A percentile compares a stretch with the other conserved stretches of the same genome.
These are phyloP conservation scores for Pholiota molesta DNA, from an alignment of 768 basidiomycete genomes.

Conservation along the genomic window DNA sequence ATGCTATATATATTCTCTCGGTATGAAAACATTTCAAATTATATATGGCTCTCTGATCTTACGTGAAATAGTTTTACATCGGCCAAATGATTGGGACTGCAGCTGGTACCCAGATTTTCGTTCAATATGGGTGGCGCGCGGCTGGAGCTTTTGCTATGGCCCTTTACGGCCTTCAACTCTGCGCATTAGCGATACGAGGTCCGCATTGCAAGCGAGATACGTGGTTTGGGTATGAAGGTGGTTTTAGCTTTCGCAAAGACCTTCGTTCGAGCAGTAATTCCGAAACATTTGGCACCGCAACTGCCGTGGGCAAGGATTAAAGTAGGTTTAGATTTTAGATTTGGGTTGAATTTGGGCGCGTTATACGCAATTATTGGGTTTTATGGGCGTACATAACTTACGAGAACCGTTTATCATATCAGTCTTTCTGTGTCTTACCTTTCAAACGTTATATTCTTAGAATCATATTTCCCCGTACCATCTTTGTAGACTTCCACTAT, in stretches of 20 bases:
- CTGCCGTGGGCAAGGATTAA: no score
- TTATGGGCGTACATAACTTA: no score
- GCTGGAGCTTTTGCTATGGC: constrained; percentile 56
- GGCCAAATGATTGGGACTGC: constrained; percentile 77
- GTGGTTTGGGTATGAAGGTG: constrained; percentile 59
- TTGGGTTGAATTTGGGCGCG: no score
- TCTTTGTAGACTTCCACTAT: no score
- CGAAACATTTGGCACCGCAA: no score
- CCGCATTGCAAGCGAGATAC: constrained; percentile 52
- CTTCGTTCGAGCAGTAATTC: not conserved
- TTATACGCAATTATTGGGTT: no score
- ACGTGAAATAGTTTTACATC: constrained; percentile 47
- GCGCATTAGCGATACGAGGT: constrained; percentile 55
- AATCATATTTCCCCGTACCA: no score
- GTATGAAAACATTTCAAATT: constrained; percentile 32
- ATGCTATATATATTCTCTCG: constrained; percentile 66
- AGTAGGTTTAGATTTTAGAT: no score
- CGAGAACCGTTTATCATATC: no score
- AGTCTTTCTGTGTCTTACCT: no score
- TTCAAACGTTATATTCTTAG: no score
- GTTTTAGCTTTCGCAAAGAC: constrained; percentile 17
- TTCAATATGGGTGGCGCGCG: constrained; percentile 65
- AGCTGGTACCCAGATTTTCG: constrained; percentile 65
- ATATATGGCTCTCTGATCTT: not conserved
- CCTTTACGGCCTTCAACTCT: constrained; percentile 50